These are phyloP conservation scores for Apiospora phragmitis DNA, from an alignment of 2,329 filamentous ascomycete species.

Conservation along the genomic window DNA sequence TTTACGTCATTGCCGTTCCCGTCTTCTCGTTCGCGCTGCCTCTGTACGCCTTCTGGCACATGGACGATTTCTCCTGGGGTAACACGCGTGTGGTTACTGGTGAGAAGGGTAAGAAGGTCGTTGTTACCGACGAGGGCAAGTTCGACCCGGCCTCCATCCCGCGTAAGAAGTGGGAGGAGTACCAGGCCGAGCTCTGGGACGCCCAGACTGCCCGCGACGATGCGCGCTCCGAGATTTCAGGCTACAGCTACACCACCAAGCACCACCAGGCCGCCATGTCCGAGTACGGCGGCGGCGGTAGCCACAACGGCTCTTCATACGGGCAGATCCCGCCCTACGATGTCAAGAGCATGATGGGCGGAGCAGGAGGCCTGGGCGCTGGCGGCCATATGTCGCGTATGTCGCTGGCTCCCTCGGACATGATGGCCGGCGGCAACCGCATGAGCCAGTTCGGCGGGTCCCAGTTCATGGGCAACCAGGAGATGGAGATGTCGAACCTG, in stretches of 20 bases:
- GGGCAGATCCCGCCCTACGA: conserved; percentile 46
- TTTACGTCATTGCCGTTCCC: conserved; percentile 89
- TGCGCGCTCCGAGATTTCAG: conserved; percentile 82
- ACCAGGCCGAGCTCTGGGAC: conserved; percentile 97
- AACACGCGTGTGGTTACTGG: conserved; percentile 97
- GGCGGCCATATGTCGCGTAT: conserved; percentile 64
- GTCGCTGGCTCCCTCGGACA: conserved; percentile 77
- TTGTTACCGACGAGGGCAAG: conserved; percentile 96
- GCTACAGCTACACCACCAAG: conserved; percentile 92
- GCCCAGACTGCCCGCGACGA: conserved; percentile 84
- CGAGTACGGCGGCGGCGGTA: conserved; percentile 66
- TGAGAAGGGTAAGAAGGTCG: conserved; percentile 87
- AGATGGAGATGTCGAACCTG: conserved; percentile 75
- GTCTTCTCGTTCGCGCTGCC: conserved; percentile 90
- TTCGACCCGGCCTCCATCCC: conserved; percentile 93
- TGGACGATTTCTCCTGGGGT: conserved; percentile 99
- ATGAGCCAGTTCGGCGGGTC: conserved; percentile 63
- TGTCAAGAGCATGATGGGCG: conserved; percentile 32
- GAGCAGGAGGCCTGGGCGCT: conserved; percentile 17
- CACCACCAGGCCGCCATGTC: conserved; percentile 55
- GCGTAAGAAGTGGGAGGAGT: conserved; percentile 99
- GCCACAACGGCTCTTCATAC: conserved; percentile 53
- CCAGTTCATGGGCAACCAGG: conserved; percentile 60
- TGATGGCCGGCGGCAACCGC: conserved; percentile 47
- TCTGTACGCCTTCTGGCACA: conserved; percentile 96